Percentiles rank a stretch among this genome's conserved stretches.
phyloP scores from a whole-genome alignment of 2,329 filamentous ascomycete genomes.

The Paramyrothecium roridum region DNA sequence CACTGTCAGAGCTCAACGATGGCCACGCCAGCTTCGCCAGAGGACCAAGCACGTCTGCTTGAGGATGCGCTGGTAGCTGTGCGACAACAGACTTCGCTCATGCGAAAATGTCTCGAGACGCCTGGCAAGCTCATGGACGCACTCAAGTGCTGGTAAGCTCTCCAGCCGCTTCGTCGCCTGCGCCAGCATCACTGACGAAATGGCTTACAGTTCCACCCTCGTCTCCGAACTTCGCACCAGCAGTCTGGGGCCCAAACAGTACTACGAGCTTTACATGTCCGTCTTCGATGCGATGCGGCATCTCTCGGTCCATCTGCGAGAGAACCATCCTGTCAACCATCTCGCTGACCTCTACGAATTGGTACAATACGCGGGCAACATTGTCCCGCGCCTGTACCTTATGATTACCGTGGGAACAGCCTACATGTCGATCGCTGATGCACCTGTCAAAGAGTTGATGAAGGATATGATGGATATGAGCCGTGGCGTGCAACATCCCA shows the following conservation, averaged over 20 bases:
- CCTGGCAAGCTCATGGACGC: conserved; percentile 99
- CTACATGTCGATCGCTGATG: conserved; percentile 98
- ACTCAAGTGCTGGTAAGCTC: conserved; percentile 92
- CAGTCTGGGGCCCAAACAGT: conserved; percentile 97
- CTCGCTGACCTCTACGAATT: conserved; percentile 97
- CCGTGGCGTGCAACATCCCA: conserved; percentile 92
- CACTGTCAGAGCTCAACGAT: conserved; percentile 27
- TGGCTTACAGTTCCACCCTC: conserved; percentile 73
- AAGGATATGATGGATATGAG: conserved; percentile 99
- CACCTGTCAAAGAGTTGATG: conserved; percentile 99
- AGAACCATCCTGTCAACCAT: conserved; percentile 97
- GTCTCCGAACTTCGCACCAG: conserved; percentile 98
- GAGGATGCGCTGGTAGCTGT: conserved; percentile 97
- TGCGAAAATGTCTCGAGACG: conserved; percentile 96
- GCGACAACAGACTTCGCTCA: conserved; percentile 92
- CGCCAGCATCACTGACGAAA: conserved; percentile 3
- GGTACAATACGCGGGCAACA: conserved; percentile 97
- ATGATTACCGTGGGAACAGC: conserved; percentile 99
- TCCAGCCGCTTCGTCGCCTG: not conserved
- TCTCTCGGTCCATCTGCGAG: conserved; percentile 91
- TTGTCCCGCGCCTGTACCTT: conserved; percentile 90
- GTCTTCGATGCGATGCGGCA: conserved; percentile 97
- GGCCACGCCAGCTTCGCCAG: conserved; percentile 60
- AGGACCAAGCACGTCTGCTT: conserved; percentile 87
- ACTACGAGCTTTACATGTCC: conserved; percentile 99